phyloP scores from a whole-genome alignment of 176 grass and related monocot species.

The Juncus effusus region DNA sequence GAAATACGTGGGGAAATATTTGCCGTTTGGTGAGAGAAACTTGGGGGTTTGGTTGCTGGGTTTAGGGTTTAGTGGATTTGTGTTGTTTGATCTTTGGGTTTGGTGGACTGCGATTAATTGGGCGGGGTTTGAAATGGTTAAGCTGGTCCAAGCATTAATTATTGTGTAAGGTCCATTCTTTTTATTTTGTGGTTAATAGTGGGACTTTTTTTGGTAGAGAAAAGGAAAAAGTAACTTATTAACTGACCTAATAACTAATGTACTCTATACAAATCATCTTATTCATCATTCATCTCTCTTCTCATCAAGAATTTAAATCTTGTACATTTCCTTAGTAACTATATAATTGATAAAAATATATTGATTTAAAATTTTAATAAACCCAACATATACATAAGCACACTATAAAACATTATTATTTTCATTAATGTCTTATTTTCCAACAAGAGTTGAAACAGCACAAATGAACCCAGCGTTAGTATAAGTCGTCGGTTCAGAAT shows the following conservation, averaged over 20 bases:
- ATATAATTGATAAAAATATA: too few relatives aligned
- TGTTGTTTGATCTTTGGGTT: conserved; percentile 82
- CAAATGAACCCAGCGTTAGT: conserved; percentile 55
- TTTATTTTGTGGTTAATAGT: too few relatives aligned
- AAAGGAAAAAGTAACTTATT: too few relatives aligned
- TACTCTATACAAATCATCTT: too few relatives aligned
- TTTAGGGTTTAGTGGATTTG: conserved; percentile 56
- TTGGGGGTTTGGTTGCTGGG: conserved; percentile 48
- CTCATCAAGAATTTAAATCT: too few relatives aligned
- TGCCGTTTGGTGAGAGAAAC: conserved; percentile 60
- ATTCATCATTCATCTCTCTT: too few relatives aligned
- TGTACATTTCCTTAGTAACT: too few relatives aligned
- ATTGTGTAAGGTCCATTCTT: conserved; percentile 1
- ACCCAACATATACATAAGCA: too few relatives aligned
- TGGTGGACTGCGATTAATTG: conserved; percentile 63
- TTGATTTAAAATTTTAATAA: too few relatives aligned
- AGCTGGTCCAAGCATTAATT: conserved; percentile 26
- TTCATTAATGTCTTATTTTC: neutral
- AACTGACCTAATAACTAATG: too few relatives aligned
- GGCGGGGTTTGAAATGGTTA: conserved; percentile 47
- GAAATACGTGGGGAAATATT: conserved; percentile 26
- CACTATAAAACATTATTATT: too few relatives aligned
- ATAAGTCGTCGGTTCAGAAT: conserved; percentile 51
- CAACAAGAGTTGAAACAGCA: conserved; percentile 28
- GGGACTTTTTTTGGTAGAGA: too few relatives aligned